Conservation (phyloP, 2,329 filamentous ascomycete species). For the Aspergillus sergii region DNA sequence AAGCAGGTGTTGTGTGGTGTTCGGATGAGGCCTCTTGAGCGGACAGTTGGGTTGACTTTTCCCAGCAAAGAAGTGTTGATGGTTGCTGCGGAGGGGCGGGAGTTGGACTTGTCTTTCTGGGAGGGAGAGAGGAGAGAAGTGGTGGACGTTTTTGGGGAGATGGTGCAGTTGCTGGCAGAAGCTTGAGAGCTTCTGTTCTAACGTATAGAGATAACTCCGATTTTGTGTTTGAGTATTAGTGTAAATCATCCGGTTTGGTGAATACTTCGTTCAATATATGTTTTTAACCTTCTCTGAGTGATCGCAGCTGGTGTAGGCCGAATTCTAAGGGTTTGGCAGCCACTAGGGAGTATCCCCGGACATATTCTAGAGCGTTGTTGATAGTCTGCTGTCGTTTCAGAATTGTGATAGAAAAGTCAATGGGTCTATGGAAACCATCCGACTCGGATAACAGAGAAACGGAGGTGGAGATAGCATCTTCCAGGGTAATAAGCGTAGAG, state of each 20-base stretch:
- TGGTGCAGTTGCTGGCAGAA: background rate
- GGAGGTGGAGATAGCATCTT: background rate
- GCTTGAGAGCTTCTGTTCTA: background rate
- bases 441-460: background rate
- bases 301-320: background rate
- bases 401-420: background rate
- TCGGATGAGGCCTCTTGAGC: slow-evolving; percentile 37
- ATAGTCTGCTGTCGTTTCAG: background rate
- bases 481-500: background rate
- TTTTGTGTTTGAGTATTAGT: background rate
- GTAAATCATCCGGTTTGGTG: background rate
- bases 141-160: background rate
- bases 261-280: background rate
- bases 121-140: background rate
- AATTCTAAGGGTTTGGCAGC: background rate
- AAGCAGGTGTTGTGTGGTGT: slow-evolving; percentile 37
- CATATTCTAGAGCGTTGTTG: background rate
- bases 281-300: no score
- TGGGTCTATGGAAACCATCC: no score
- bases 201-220: background rate
- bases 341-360: background rate
- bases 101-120: background rate
- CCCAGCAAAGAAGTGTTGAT: slow-evolving; percentile 9
- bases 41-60: slow-evolving; percentile 33
- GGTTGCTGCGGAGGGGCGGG: background rate